Evolutionary conservation across 108 stramenopile genomes (phyloP).

Genomic region (Poteriospumella lacustris): DNA sequence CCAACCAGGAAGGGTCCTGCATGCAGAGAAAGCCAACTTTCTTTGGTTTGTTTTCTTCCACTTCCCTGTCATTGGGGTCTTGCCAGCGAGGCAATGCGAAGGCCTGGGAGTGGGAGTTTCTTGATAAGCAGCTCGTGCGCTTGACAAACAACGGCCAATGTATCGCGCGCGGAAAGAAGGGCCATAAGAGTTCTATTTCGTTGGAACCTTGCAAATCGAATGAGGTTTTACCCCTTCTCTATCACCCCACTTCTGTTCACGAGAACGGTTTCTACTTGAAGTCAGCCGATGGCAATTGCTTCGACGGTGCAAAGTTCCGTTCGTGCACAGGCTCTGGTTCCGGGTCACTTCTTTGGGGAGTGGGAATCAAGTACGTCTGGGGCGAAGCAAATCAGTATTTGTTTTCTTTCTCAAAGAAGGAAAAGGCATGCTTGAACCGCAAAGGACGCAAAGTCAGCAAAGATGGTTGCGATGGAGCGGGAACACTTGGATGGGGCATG

Average conservation of each 20-base stretch:
- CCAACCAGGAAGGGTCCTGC: background rate
- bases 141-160: background rate
- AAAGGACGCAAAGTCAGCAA: background rate
- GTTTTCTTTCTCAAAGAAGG: background rate
- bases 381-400: constrained; percentile 21
- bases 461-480: background rate
- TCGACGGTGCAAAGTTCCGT: constrained; percentile 1
- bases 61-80: background rate
- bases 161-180: background rate
- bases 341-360: background rate
- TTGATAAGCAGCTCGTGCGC: background rate
- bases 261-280: constrained; percentile 23
- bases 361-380: constrained; percentile 19
- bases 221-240: background rate
- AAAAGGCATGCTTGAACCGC: background rate
- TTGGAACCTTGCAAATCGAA: background rate
- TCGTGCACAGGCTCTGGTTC: background rate
- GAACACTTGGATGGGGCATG: background rate
- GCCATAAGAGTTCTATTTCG: background rate
- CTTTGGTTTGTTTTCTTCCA: background rate
- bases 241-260: constrained; percentile 27
- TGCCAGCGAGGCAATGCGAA: background rate
- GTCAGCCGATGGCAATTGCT: constrained; percentile 23
- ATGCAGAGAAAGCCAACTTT: background rate
- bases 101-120: constrained; percentile 12